These are phyloP conservation scores for Acmispon strigosus DNA, from an alignment of 306 rosid species.

Conservation along the genomic window DNA sequence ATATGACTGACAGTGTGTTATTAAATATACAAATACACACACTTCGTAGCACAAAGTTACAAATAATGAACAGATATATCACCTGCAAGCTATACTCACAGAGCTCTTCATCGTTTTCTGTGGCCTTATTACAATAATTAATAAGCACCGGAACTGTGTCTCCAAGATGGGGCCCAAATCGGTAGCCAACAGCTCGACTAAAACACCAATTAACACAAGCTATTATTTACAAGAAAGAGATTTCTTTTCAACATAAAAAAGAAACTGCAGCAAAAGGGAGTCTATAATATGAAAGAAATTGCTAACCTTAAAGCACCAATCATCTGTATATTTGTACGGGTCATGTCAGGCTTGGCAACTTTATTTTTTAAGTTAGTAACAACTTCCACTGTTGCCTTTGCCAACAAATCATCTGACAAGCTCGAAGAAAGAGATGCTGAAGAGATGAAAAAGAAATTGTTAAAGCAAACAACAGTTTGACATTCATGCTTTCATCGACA, in stretches of 20 bases:
- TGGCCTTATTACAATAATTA: constrained; percentile 76
- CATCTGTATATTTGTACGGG: constrained; percentile 93
- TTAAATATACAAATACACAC: not conserved
- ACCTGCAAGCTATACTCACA: constrained; percentile 99
- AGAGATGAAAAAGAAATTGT: constrained; percentile 23
- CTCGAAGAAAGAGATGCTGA: constrained; percentile 91
- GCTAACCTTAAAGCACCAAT: constrained; percentile 94
- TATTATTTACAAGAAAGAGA: constrained; percentile 2
- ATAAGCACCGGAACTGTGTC: constrained; percentile 89
- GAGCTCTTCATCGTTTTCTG: constrained; percentile 97
- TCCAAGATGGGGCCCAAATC: constrained; percentile 90
- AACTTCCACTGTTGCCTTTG: constrained; percentile 74
- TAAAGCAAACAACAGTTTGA: not conserved
- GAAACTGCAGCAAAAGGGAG: not conserved
- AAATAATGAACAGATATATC: constrained; percentile 12
- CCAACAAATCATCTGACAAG: constrained; percentile 86
- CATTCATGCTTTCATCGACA: not conserved
- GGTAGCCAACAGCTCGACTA: constrained; percentile 98
- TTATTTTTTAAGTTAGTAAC: constrained; percentile 69
- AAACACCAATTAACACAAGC: constrained; percentile 24
- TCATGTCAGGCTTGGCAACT: constrained; percentile 63
- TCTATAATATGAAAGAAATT: not conserved
- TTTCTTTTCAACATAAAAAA: not conserved
- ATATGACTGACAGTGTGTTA: not conserved
- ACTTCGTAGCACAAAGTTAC: not conserved